Percentiles rank a stretch among this genome's conserved stretches.
phyloP scores from a whole-genome alignment of 148 eudicot genomes.

The Cornus controversa region DNA sequence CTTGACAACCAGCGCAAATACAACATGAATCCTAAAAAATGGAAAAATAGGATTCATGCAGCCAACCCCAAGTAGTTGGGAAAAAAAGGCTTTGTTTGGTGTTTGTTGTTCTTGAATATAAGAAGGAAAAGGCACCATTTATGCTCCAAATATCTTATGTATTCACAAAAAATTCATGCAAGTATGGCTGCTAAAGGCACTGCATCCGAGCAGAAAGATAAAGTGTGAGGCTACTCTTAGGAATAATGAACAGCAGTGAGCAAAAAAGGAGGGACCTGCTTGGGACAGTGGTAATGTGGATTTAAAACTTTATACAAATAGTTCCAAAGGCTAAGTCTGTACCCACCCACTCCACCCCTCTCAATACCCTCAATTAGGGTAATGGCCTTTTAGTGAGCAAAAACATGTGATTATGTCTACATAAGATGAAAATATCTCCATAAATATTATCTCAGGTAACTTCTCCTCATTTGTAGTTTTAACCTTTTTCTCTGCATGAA shows the following conservation, averaged over 20 bases:
- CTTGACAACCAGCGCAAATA: too few species aligned
- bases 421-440: background rate
- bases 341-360: too few species aligned
- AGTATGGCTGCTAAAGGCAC: slow-evolving; percentile 3
- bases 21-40: too few species aligned
- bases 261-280: background rate
- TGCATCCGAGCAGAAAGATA: background rate
- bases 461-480: background rate
- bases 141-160: background rate
- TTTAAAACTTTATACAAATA: too few species aligned
- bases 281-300: too few species aligned
- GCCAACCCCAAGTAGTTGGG: too few species aligned
- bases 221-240: background rate
- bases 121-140: background rate
- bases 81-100: too few species aligned
- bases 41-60: too few species aligned
- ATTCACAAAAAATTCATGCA: background rate
- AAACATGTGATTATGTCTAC: background rate
- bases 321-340: too few species aligned
- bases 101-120: too few species aligned
- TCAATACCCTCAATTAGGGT: too few species aligned
- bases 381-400: too few species aligned
- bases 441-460: background rate
- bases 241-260: background rate
- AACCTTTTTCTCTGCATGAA: slow-evolving; percentile 3